Percentiles rank a stretch among this genome's conserved stretches.
Evolutionary conservation across 257 asterid genomes (phyloP).

Genomic region (Phtheirospermum japonicum): DNA sequence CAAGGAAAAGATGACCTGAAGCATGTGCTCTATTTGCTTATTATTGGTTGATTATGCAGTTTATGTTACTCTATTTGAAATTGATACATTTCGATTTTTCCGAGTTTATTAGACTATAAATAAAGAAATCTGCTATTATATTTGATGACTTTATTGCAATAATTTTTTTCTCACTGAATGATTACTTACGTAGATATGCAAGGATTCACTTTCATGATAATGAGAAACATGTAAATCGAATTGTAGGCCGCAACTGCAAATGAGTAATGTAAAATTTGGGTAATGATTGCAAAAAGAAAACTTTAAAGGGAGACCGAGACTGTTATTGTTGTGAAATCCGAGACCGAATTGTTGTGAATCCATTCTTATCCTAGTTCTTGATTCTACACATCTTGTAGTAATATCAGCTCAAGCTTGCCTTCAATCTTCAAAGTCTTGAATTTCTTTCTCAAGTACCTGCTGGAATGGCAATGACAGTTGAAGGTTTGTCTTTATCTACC

Average conservation of each 20-base stretch:
- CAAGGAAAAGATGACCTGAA: too few relatives aligned
- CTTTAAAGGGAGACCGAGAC: background rate
- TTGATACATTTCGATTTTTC: background rate
- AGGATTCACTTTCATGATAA: background rate
- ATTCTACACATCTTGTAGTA: slow-evolving; percentile 12
- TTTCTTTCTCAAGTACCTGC: slow-evolving; percentile 24
- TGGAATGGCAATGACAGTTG: slow-evolving; percentile 81
- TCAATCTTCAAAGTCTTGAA: slow-evolving; percentile 14
- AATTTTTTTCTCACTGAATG: too few relatives aligned
- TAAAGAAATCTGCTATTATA: background rate
- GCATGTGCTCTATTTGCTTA: too few relatives aligned
- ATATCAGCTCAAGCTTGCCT: slow-evolving; percentile 17
- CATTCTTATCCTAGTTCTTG: slow-evolving; percentile 4
- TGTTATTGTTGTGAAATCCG: background rate
- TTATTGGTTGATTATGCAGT: background rate
- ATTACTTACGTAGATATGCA: too few relatives aligned
- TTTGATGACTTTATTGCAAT: background rate
- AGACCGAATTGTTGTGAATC: too few relatives aligned
- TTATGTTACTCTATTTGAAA: background rate
- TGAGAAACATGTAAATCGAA: background rate
- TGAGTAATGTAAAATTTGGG: background rate
- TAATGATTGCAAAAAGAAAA: background rate
- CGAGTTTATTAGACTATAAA: background rate
- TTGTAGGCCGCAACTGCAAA: background rate
- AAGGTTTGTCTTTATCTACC: slow-evolving; percentile 46